A percentile compares a stretch with the other conserved stretches of the same genome.
Evolutionary conservation across 192 early-diverging fungal genomes (phyloP).

Genomic region (Rhizophagus clarus): DNA sequence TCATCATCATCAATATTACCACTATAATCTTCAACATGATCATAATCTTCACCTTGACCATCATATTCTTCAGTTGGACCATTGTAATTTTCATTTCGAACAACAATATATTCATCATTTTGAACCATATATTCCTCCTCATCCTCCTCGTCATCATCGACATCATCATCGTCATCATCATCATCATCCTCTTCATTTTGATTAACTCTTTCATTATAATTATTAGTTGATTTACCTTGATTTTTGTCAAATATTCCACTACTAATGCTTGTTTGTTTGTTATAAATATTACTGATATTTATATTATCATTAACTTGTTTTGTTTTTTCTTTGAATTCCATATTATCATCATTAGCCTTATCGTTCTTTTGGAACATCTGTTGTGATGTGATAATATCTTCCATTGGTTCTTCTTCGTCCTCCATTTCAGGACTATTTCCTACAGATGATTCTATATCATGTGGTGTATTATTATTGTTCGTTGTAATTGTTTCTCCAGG

Average conservation of each 20-base stretch:
- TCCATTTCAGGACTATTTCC: conserved; percentile 15
- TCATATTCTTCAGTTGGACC: not conserved
- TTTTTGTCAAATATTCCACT: not conserved
- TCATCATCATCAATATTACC: not conserved
- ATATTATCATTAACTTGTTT: conserved; percentile 12
- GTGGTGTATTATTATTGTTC: conserved; percentile 26
- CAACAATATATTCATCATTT: conserved; percentile 4
- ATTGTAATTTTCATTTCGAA: not conserved
- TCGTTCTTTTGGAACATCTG: not conserved
- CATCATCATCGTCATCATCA: not conserved
- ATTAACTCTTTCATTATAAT: conserved; percentile 3
- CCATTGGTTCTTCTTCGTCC: not conserved
- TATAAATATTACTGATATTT: not conserved
- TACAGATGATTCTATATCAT: conserved; percentile 3
- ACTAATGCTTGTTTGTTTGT: not conserved
- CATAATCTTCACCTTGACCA: not conserved
- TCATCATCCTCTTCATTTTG: conserved; percentile 1
- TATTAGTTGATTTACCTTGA: not conserved
- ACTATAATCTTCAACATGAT: not conserved
- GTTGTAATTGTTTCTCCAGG: conserved; percentile 3
- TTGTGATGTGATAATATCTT: not conserved
- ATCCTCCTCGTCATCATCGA: conserved; percentile 13
- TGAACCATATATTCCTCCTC: conserved; percentile 10
- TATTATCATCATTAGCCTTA: not conserved
- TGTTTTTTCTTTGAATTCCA: conserved; percentile 3